phyloP scores from a whole-genome alignment of 2,329 filamentous ascomycete genomes.

The Taxawa tesnikishii region DNA sequence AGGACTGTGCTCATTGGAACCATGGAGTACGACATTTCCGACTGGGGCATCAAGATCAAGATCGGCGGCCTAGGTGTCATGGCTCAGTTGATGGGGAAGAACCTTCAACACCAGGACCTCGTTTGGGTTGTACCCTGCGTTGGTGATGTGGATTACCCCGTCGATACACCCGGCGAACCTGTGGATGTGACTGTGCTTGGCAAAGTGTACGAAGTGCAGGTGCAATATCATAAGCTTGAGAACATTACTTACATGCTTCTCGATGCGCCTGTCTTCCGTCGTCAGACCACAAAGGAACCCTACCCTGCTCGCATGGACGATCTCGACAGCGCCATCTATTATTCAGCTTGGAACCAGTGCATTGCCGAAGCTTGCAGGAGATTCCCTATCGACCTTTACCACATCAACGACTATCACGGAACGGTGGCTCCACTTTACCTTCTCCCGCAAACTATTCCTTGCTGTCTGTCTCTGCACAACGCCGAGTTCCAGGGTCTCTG shows the following conservation, averaged over 20 bases:
- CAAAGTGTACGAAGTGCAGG: slow-evolving; percentile 46
- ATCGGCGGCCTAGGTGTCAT: slow-evolving; percentile 60
- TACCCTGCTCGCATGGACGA: slow-evolving; percentile 60
- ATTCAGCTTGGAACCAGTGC: slow-evolving; percentile 59
- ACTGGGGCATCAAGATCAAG: slow-evolving; percentile 60
- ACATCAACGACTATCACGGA: slow-evolving; percentile 56
- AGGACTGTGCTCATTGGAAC: slow-evolving; percentile 55
- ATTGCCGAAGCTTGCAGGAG: slow-evolving; percentile 51
- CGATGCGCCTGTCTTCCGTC: slow-evolving; percentile 54
- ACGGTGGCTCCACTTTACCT: slow-evolving; percentile 52
- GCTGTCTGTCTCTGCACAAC: slow-evolving; percentile 54
- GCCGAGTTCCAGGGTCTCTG: slow-evolving; percentile 59
- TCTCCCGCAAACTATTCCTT: slow-evolving; percentile 48
- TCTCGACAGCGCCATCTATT: slow-evolving; percentile 54
- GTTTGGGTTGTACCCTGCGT: slow-evolving; percentile 45
- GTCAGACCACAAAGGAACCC: slow-evolving; percentile 49
- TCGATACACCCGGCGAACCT: slow-evolving; percentile 45
- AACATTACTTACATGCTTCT: slow-evolving; percentile 59
- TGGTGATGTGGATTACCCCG: slow-evolving; percentile 51
- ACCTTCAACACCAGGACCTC: slow-evolving; percentile 51
- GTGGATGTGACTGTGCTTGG: slow-evolving; percentile 52
- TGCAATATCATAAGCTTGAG: slow-evolving; percentile 50
- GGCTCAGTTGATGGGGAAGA: slow-evolving; percentile 57
- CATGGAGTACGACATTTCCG: slow-evolving; percentile 61
- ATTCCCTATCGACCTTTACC: slow-evolving; percentile 52